A percentile compares a stretch with the other conserved stretches of the same genome.
These are phyloP conservation scores for Gossypium sturtianum DNA, from an alignment of 345 rosid species.

Conservation along the genomic window DNA sequence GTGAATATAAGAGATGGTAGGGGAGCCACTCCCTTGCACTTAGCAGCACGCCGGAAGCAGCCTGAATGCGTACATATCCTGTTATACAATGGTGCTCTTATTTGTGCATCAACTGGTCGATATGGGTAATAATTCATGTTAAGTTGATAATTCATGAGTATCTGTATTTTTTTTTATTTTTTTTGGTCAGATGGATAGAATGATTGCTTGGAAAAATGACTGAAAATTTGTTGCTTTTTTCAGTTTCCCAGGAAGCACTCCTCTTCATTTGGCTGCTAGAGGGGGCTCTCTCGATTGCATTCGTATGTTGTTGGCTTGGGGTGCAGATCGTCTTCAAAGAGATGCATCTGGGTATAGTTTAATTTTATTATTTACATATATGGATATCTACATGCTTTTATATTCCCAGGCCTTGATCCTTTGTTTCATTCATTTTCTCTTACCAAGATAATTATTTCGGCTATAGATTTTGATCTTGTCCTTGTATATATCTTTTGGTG, in stretches of 20 bases:
- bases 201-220: not conserved
- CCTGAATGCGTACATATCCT: slow-evolving; percentile 81
- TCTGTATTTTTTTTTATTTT: not conserved
- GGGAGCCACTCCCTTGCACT: slow-evolving; percentile 95
- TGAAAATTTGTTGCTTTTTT: slow-evolving; percentile 20
- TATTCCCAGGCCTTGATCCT: too few relatives aligned
- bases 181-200: not conserved
- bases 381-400: not conserved
- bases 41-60: slow-evolving; percentile 83
- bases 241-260: slow-evolving; percentile 87
- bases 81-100: slow-evolving; percentile 86
- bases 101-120: slow-evolving; percentile 86
- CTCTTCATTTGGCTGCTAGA: slow-evolving; percentile 98
- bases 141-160: not conserved
- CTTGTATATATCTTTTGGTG: not conserved
- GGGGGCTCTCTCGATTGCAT: slow-evolving; percentile 95
- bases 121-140: slow-evolving; percentile 55
- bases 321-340: slow-evolving; percentile 95
- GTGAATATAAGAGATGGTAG: slow-evolving; percentile 85
- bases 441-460: not conserved
- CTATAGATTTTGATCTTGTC: not conserved
- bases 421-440: too few relatives aligned
- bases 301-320: slow-evolving; percentile 91
- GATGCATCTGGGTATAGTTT: slow-evolving; percentile 75
- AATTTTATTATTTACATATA: not conserved